Evolutionary conservation across 2,329 filamentous ascomycete species (phyloP), one percentile per base, ranked within the genome.

Genomic region (Fusarium pseudocircinatum): DNA sequence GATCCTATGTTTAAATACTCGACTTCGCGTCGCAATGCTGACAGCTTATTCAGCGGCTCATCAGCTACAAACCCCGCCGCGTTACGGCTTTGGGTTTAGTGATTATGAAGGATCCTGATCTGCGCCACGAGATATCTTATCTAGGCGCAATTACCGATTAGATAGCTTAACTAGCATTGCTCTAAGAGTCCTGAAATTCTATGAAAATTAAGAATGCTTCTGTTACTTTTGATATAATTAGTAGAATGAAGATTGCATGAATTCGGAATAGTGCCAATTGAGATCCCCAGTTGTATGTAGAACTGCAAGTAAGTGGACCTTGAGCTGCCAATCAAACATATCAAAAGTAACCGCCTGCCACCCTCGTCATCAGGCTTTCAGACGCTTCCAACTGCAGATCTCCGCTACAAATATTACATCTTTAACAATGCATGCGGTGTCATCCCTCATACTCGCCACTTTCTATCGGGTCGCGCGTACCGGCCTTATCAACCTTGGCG

Each of bases 301-400:
- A 28, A 28, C 26, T 28, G 26, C 5, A 28, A 28, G 26, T 28
- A 28, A 28, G 26, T 28, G 26, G 26, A 28, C 18, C 30, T 28
- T 20, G 7, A 26, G 24, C 24, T 46, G 18, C 43, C 24, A 47
- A 47, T 30, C 20, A 22, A 22, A 22, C 4, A 7, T 4, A 5
- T 22, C 1, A 11, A 28, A 28, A 15, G 44, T 7, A 7, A 12
- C 9, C 9, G 44, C 20, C 20, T 1, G 7, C 20, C 9, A 0
- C 6, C 18, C 12, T 30, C 7, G 9, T 30, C 16, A 47, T n/a
- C 14, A 30, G 26, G 9, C 20, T 20, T 30, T 15, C 4, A 22
- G 13, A 16, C 26, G 4, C 20, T 47, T 47, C 4, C 26, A 12
- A 16, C 44, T 5, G n/a, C 20, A 30, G n/a, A n/a, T n/a, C n/a